These are phyloP conservation scores for Raddia guianensis DNA, from an alignment of 176 grass and related monocot genomes.

Conservation along the genomic window DNA sequence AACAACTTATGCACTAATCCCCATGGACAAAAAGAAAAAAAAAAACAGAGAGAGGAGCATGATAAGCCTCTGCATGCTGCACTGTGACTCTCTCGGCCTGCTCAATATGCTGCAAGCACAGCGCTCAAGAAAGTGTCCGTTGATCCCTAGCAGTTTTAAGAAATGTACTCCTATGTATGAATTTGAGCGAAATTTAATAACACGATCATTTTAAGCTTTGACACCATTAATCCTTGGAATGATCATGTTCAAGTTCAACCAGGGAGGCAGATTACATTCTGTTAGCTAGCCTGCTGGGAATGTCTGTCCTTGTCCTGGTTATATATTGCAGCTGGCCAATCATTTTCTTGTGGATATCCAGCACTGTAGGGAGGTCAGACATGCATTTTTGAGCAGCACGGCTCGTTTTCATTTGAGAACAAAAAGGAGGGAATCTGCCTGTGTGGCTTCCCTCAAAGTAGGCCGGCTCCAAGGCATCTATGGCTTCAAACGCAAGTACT, in stretches of 20 bases:
- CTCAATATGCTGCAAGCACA: neutral
- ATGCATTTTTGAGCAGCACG: neutral
- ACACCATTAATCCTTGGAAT: neutral
- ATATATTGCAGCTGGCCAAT: neutral
- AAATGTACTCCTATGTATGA: too few relatives aligned
- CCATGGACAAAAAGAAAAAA: neutral
- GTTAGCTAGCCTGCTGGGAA: neutral
- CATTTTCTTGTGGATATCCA: conserved; percentile 32
- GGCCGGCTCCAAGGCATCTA: conserved; percentile 46
- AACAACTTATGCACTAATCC: conserved; percentile 27
- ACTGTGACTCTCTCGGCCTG: neutral
- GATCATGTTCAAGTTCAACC: neutral
- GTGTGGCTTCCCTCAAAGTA: conserved; percentile 47
- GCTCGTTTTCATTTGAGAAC: conserved; percentile 5
- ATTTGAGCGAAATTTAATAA: neutral
- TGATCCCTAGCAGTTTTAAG: neutral
- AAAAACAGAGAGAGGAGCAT: neutral
- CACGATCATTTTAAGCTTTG: neutral
- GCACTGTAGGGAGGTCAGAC: neutral
- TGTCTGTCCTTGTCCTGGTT: neutral
- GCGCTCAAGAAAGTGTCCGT: too few relatives aligned
- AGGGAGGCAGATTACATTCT: neutral
- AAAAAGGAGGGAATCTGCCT: neutral
- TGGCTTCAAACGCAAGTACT: conserved; percentile 75
- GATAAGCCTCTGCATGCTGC: neutral